Conservation (phyloP, 441 rosid genomes). For the Populus hybrid region DNA sequence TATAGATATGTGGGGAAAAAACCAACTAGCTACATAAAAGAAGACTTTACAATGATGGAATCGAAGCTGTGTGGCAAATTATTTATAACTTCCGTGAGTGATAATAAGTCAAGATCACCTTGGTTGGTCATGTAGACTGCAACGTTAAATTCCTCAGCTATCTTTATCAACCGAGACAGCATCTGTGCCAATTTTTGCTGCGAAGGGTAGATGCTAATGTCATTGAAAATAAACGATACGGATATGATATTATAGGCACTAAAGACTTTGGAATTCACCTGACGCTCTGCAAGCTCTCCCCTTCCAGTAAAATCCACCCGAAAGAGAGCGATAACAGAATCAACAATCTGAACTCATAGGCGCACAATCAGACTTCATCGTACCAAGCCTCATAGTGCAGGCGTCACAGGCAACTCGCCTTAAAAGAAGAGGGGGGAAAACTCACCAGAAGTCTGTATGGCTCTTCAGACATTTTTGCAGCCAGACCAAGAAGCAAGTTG, state of each 20-base stretch:
- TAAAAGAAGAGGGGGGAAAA: neutral
- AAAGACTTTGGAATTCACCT: slow-evolving; percentile 37
- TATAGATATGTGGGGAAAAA: neutral
- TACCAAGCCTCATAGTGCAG: slow-evolving; percentile 1
- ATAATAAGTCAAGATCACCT: slow-evolving; percentile 35
- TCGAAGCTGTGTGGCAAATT: neutral
- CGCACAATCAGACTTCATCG: slow-evolving; percentile 13
- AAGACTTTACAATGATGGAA: neutral
- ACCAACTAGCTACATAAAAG: neutral
- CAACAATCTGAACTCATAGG: slow-evolving; percentile 59
- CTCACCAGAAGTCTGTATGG: slow-evolving; percentile 81
- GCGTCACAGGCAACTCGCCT: neutral
- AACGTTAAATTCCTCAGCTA: slow-evolving; percentile 88
- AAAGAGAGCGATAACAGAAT: slow-evolving; percentile 89
- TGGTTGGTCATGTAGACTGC: slow-evolving; percentile 94
- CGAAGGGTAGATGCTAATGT: slow-evolving; percentile 15
- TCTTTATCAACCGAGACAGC: slow-evolving; percentile 83
- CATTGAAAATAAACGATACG: slow-evolving; percentile 5
- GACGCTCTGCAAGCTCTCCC: slow-evolving; percentile 95
- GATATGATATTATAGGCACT: neutral
- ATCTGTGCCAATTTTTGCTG: slow-evolving; percentile 97
- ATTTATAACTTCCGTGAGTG: neutral
- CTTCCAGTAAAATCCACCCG: slow-evolving; percentile 91
- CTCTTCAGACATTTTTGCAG: slow-evolving; percentile 96
- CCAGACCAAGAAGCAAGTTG: slow-evolving; percentile 90